A percentile compares a stretch with the other conserved stretches of the same genome.
Evolutionary conservation across 305 asterid species (phyloP).

Genomic region (Coffea humblotiana): DNA sequence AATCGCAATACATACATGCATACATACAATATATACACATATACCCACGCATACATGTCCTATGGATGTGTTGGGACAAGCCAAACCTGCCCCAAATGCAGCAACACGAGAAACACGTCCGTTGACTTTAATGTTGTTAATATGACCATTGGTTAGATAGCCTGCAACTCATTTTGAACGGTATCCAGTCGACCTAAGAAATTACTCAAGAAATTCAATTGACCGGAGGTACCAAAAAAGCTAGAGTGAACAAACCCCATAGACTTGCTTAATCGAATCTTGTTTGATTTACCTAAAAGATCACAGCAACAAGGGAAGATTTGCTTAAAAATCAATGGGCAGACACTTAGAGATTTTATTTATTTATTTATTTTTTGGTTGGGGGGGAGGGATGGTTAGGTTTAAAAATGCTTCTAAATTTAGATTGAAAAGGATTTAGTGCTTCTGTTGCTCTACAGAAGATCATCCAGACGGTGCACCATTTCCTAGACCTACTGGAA

Average conservation of each 20-base stretch:
- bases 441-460: background rate
- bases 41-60: background rate
- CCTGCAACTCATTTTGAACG: background rate
- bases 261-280: too few relatives aligned
- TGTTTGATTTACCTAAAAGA: background rate
- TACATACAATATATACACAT: background rate
- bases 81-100: conserved; percentile 15
- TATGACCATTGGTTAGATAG: background rate
- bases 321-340: background rate
- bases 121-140: background rate
- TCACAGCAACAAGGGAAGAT: background rate
- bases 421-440: background rate
- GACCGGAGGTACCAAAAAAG: background rate
- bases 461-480: background rate
- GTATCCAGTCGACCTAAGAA: background rate
- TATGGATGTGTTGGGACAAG: too few relatives aligned
- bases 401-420: background rate
- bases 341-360: too few relatives aligned
- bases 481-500: background rate
- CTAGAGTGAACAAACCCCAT: background rate
- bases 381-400: too few relatives aligned
- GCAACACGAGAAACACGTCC: conserved; percentile 5
- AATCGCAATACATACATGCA: background rate
- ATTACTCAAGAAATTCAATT: too few relatives aligned
- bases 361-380: too few relatives aligned